Evolutionary conservation across 2,329 filamentous ascomycete species (phyloP), one percentile per base, ranked within the genome.

Genomic region (Boeremia exigua): DNA sequence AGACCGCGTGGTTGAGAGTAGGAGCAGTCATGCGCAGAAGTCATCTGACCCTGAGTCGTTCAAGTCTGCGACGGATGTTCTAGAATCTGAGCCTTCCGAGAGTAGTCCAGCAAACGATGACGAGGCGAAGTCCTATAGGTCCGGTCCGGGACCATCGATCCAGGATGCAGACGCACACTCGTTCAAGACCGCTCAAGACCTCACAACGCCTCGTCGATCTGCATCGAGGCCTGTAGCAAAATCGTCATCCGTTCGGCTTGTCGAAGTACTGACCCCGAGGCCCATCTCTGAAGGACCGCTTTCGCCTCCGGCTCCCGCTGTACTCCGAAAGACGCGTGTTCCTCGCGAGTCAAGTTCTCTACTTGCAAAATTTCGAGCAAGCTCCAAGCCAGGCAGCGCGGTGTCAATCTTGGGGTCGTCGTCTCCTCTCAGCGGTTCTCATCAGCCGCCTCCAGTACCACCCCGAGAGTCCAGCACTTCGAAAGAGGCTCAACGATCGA

Each of bases 31-130:
- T 57, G 52, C 56, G n/a, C 61, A 66, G 25, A 69, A 68, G 49
- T 67, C 67, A 10, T 74, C 67, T 6, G 69, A 72, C 43, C 66
- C 67, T 32, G 66, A 71, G 46, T 74, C 72, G 6, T 75, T 71
- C 62, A 73, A 73, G 48, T 70, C 71, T 27, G 72, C 67, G 33
- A 68, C 66, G 6, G 61, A 67, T 48, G 39, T 62, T 12, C 51
- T 61, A 7, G 60, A 69, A n/a, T 39, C 50, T 30, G 47, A 47
- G 27, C 39, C 50, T 10, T 39, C 46, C 2, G 44, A 59, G 7
- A 23, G 10, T 14, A 23, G 29, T 3, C 33, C 32, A 6, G 54
- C 56, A 23, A 25, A 37, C 2, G 53, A 48, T 7, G 53, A 45
- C 10, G 54, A 57, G 32, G 57, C 39, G n/a, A 61, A 50, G 11